Base-by-base conservation (phyloP, 2,329 filamentous ascomycete species). In the Coleophoma crateriformis region DNA sequence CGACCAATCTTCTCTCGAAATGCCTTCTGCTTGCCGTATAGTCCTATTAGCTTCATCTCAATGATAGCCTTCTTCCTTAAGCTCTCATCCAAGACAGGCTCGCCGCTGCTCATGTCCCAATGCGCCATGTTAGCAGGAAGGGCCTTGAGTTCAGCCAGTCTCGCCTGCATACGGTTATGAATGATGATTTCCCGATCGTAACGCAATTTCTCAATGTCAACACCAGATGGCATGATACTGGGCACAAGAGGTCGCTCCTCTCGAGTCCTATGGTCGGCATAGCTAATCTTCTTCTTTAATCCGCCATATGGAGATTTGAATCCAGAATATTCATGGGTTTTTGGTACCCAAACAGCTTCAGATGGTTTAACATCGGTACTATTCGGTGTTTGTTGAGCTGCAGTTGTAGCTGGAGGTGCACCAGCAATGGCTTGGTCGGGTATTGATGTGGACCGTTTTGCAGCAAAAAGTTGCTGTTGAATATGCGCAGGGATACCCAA, bases 31-130 rank as follows among this genome's bases (percentile, higher is more conserved):
- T 95, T 95, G 1, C 88, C 84, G 47, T 96, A 84, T n/a, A 96
- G 72, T 45, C 84, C 84, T 34, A 97, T 77, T 64, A 88, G 88
- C 76, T 96, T 97, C 75, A 95, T 90, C 72, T 99, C 94, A 51
- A 99, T 96, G 57, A 96, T 77, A 20, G 91, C 88, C 67, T 92
- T 91, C 47, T 90, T 73, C 73, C 96, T 97, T 45, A 95, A 71
- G 1, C 84, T 82, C 58, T 95, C 89, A 58, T 96, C 90, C 19
- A 85, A 79, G 20, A 84, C 81, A 2, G 79, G 77, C 27, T 86
- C 80, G 51, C 88, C 85, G 8, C 79, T 80, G 64, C 74, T 78
- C 0, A 85, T 82, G 62, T 97, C 90, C 87, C 90, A 95, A 45
- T 89, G 87, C 32, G 85, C 88, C 45, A 96, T 76, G 62, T 95